Conservation (phyloP, 2,329 filamentous ascomycete genomes). For the Hypomyces perniciosus region DNA sequence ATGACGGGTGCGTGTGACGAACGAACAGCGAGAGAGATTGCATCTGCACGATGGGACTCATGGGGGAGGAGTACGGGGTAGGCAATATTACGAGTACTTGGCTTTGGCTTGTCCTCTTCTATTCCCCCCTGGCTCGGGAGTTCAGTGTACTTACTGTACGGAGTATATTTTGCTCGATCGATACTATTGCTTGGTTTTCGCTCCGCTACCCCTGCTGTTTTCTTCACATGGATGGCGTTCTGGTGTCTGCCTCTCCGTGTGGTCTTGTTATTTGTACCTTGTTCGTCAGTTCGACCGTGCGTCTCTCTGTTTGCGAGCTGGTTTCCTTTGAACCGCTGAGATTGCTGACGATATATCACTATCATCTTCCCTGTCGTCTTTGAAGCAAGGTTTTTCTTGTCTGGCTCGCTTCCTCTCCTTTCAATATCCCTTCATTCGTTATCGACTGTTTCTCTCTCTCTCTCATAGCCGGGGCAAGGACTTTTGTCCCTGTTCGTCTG, state of each 20-base stretch:
- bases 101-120: too few species aligned
- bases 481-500: neutral
- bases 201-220: neutral
- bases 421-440: neutral
- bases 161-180: neutral
- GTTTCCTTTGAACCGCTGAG: neutral
- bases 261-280: too few species aligned
- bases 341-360: constrained; percentile 1
- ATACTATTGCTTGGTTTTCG: neutral
- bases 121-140: too few species aligned
- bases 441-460: neutral
- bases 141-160: too few species aligned
- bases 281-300: too few species aligned
- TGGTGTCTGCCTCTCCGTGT: neutral
- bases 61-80: too few species aligned
- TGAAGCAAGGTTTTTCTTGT: neutral
- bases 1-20: too few species aligned
- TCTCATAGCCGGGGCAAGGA: neutral
- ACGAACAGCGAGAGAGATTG: too few species aligned
- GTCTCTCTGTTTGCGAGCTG: too few species aligned
- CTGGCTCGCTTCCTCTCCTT: neutral
- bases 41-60: too few species aligned
- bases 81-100: too few species aligned
- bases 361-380: neutral
- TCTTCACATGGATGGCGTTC: neutral